Conservation (phyloP, 768 basidiomycete genomes). For the Crassisporium funariophilum region DNA sequence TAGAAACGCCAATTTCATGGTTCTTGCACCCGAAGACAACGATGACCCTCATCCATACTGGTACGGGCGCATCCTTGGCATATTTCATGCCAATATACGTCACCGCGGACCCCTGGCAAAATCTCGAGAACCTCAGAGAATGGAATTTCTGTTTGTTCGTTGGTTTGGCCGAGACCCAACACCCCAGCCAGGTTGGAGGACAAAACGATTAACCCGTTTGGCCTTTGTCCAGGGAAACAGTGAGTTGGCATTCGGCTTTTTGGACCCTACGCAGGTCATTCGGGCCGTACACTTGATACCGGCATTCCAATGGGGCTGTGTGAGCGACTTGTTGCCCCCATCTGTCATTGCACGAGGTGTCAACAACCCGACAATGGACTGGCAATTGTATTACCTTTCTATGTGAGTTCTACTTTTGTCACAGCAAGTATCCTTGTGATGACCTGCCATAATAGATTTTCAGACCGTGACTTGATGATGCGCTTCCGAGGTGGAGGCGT, state of each 20-base stretch:
- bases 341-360: slow-evolving; percentile 10
- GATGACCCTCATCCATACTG: slow-evolving; percentile 29
- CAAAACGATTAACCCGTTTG: slow-evolving; percentile 21
- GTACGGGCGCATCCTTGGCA: slow-evolving; percentile 36
- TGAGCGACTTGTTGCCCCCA: slow-evolving; percentile 13
- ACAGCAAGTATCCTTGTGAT: neutral
- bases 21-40: slow-evolving; percentile 28
- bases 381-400: slow-evolving; percentile 36
- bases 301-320: slow-evolving; percentile 26
- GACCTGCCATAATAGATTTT: slow-evolving; percentile 11
- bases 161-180: slow-evolving; percentile 17
- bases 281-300: slow-evolving; percentile 45
- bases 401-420: slow-evolving; percentile 29
- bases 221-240: slow-evolving; percentile 31
- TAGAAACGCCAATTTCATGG: slow-evolving; percentile 39
- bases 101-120: slow-evolving; percentile 12
- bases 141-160: slow-evolving; percentile 33
- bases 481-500: slow-evolving; percentile 16
- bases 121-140: neutral
- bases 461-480: slow-evolving; percentile 22
- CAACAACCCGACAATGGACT: slow-evolving; percentile 28
- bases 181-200: slow-evolving; percentile 11
- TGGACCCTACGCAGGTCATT: slow-evolving; percentile 45
- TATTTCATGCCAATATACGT: slow-evolving; percentile 32
- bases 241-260: slow-evolving; percentile 45